Evolutionary conservation across 148 eudicot genomes (phyloP), one percentile per base, ranked within the genome.

Genomic region (Camellia lanceoleosa): DNA sequence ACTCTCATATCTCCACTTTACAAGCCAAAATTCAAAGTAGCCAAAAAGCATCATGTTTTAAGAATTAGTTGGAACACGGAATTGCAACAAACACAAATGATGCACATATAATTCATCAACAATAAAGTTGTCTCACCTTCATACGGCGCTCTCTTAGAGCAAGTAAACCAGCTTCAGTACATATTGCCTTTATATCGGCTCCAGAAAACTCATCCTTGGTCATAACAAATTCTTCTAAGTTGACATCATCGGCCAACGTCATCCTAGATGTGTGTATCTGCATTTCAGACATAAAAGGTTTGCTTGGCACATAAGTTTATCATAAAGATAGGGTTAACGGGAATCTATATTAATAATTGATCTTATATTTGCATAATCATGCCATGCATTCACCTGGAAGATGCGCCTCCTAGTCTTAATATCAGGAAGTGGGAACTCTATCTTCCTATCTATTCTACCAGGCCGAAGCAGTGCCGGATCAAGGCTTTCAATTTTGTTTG

Each of bases 151-250:
- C 99, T 82, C 98, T 90, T 19, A 95, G 72, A 59, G 99, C 99
- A 78, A 95, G 97, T 82, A 95, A 88, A 67, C 99, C 99, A 79
- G 99, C 97, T 88, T 95, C 99, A 54, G 99, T 95, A 80, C 99
- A 95, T 74, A 95, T 95, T 79, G 99, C 97, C 91, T 95, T 93
- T 61, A 95, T 93, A 87, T 95, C 99, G 76, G 99, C 99, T 51
- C 99, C 99, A 82, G 99, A 95, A 64, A 95, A 92, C 84, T 95
- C 99, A 85, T 95, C 99, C 89, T 95, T 95, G 63, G 97, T 95
- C 99, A 95, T 95, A 30, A 95, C 97, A 86, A 95, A 95, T 82
- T 95, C 99, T 86, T 95, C 99, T 19, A 95, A 87, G 84, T 95
- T 95, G 87, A 95, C 99, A 85, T 92, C 99, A 43, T 92, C 99